phyloP scores from a whole-genome alignment of 108 stramenopile species.

The Nannochloropsis granulata region DNA sequence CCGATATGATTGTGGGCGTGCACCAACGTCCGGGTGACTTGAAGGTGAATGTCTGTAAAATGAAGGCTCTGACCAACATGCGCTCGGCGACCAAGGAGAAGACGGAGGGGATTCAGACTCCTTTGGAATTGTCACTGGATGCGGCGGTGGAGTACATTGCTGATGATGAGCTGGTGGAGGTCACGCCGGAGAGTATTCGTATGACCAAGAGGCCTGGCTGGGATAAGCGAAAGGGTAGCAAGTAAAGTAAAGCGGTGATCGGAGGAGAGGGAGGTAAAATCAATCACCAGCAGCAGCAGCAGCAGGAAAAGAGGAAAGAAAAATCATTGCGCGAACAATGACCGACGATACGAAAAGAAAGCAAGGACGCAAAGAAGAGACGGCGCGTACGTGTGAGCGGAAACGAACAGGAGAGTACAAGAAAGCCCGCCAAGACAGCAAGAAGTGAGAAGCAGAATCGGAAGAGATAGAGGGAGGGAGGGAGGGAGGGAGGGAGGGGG shows the following conservation, averaged over 20 bases:
- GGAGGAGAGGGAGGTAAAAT: neutral
- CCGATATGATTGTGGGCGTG: constrained; percentile 63
- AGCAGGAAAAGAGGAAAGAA: no score
- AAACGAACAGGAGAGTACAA: no score
- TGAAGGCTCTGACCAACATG: constrained; percentile 93
- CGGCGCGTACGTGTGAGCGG: no score
- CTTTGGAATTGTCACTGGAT: constrained; percentile 83
- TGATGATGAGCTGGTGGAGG: constrained; percentile 77
- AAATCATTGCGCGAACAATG: no score
- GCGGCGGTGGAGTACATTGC: constrained; percentile 83
- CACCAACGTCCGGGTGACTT: constrained; percentile 93
- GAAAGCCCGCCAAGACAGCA: no score
- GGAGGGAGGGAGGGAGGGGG: no score
- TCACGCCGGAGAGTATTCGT: constrained; percentile 64
- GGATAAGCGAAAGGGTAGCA: constrained; percentile 10
- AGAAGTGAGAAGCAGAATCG: no score
- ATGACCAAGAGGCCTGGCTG: constrained; percentile 77
- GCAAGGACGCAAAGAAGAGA: no score
- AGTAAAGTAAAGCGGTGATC: constrained; percentile 32
- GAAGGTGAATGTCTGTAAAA: constrained; percentile 90
- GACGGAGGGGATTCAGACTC: constrained; percentile 65
- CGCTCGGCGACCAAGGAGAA: constrained; percentile 88
- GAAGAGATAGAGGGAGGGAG: no score
- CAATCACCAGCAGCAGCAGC: no score
- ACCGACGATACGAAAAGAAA: no score